Conservation (phyloP, 1,284 basidiomycete genomes). For the Trichosporon sp. region DNA sequence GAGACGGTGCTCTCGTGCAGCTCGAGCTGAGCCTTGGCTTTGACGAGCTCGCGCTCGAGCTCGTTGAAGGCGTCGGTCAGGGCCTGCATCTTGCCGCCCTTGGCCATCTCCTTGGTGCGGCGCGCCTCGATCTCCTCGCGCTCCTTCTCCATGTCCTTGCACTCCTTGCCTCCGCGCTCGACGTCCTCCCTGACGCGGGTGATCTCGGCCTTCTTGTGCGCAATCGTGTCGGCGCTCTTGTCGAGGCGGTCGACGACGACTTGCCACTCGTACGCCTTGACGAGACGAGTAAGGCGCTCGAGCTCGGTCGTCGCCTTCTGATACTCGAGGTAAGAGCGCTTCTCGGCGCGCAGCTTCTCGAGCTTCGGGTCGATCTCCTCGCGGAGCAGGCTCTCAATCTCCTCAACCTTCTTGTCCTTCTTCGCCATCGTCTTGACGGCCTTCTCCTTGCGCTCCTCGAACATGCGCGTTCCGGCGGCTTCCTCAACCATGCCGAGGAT, state of each 20-base stretch:
- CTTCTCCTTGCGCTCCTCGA: conserved; percentile 97
- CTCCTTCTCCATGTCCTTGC: conserved; percentile 63
- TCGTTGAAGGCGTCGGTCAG: conserved; percentile 77
- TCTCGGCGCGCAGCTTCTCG: conserved; percentile 86
- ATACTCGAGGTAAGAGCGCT: conserved; percentile 84
- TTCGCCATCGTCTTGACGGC: conserved; percentile 95
- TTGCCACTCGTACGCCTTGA: conserved; percentile 89
- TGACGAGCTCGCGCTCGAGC: conserved; percentile 81
- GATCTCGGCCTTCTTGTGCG: conserved; percentile 48
- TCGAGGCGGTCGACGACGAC: conserved; percentile 65
- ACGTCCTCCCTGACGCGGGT: conserved; percentile 53
- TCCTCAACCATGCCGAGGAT: conserved; percentile 99
- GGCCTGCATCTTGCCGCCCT: conserved; percentile 77
- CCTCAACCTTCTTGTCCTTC: conserved; percentile 95
- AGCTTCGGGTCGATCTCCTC: conserved; percentile 97
- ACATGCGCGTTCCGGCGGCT: conserved; percentile 98
- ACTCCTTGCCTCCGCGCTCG: conserved; percentile 59
- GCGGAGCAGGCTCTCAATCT: conserved; percentile 72
- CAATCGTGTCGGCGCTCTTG: conserved; percentile 53
- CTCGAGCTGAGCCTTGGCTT: conserved; percentile 82
- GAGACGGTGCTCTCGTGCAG: conserved; percentile 75
- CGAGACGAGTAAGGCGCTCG: conserved; percentile 79
- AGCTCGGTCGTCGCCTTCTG: conserved; percentile 88
- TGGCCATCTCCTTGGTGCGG: conserved; percentile 64
- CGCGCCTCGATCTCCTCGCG: conserved; percentile 68